Evolutionary conservation across 495 filamentous ascomycete genomes (phyloP), one percentile per base, ranked within the genome.

Genomic region (Penicillium parvum): DNA sequence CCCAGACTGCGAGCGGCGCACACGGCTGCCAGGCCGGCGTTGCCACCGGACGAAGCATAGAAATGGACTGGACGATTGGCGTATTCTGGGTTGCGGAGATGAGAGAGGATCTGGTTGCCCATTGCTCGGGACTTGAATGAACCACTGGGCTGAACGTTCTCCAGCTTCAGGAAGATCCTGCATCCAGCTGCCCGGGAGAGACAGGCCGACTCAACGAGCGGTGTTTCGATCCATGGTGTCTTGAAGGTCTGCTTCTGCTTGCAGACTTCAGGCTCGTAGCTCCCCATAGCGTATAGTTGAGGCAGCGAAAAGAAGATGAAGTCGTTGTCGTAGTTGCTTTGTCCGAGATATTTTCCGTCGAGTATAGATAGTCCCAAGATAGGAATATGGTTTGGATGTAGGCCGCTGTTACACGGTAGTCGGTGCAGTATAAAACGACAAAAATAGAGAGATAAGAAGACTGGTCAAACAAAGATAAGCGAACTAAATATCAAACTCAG

Each of bases 81-180:
- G 37, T 63, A 55, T 35, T 65, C 65, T 11, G 66, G 66, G 22
- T 70, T 61, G 47, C 65, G 56, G 45, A 83, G 71, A 45, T 77
- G 65, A 10, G 67, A 72, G 32, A 83, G 77, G 66, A 91, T 82
- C 57, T 90, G 77, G 63, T 86, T 79, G 49, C 90, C 91, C 48
- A 96, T 81, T 12, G 86, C 91, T 57, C 81, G 83, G 21, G 90
- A 95, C 65, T 96, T 98, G 82, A 96, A 98, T 7, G 89, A 94
- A 32, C 88, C 90, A 4, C 86, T 85, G 4, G 92, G 91, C 54
- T 98, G 91, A 54, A 91, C 79, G 64, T 87, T 87, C 46, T 98
- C 91, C 42, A 96, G 81, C 61, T 98, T 98, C 53, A 98, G 82
- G 65, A 84, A 90, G 67, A 97, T 79, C 46, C 79, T 74, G 58